Evolutionary conservation across 129 eudicot species (phyloP).

Genomic region (Artemisia tridentata): DNA sequence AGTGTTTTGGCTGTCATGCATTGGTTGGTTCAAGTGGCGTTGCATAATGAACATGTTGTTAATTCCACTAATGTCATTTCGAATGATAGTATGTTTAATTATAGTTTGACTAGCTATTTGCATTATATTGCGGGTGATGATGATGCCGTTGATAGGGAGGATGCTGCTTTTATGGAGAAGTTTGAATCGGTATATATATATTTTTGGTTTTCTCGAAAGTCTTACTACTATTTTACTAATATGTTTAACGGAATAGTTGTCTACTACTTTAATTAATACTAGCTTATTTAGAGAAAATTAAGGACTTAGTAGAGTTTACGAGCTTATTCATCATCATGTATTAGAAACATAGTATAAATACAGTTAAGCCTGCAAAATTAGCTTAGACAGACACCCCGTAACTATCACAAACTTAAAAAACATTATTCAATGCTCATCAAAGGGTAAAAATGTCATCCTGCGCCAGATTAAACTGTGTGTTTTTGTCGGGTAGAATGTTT

Average conservation of each 20-base stretch:
- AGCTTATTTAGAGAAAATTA: too few relatives aligned
- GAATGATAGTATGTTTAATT: conserved; percentile 27
- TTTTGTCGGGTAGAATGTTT: background rate
- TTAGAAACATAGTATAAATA: too few relatives aligned
- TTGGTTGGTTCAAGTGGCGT: conserved; percentile 72
- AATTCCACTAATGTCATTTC: conserved; percentile 16
- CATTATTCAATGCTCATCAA: too few relatives aligned
- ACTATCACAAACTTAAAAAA: too few relatives aligned
- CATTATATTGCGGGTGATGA: conserved; percentile 71
- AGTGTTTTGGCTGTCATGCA: conserved; percentile 58
- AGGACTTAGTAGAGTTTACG: too few relatives aligned
- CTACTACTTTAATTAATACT: too few relatives aligned
- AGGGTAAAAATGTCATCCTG: too few relatives aligned
- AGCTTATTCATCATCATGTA: too few relatives aligned
- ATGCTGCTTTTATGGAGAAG: conserved; percentile 37
- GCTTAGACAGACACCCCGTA: too few relatives aligned
- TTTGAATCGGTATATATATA: conserved; percentile 25
- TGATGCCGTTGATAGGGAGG: conserved; percentile 47
- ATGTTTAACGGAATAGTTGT: background rate
- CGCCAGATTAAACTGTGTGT: background rate
- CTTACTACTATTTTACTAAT: background rate
- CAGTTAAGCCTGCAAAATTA: too few relatives aligned
- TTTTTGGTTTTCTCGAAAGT: too few relatives aligned
- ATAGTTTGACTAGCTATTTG: conserved; percentile 43
- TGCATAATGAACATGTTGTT: conserved; percentile 35